Evolutionary conservation across 2,329 filamentous ascomycete genomes (phyloP).

Genomic region (Epichloe scottii): DNA sequence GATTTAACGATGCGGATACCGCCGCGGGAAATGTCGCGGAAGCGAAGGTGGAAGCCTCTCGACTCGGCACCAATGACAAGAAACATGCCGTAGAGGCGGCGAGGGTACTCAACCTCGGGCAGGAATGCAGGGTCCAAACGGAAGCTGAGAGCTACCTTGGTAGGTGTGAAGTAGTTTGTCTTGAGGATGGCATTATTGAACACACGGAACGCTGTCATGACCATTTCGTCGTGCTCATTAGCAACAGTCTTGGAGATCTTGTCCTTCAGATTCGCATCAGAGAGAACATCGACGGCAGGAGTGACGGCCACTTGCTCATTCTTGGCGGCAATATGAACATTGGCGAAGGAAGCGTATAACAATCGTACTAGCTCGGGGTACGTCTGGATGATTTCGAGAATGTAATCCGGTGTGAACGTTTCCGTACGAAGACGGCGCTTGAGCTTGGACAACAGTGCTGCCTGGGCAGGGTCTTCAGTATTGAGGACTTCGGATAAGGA

Average conservation of each 20-base stretch:
- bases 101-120: slow-evolving; percentile 82
- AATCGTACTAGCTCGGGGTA: slow-evolving; percentile 80
- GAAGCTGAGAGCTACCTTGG: slow-evolving; percentile 96
- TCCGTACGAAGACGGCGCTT: slow-evolving; percentile 92
- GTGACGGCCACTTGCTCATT: slow-evolving; percentile 43
- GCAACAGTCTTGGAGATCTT: slow-evolving; percentile 66
- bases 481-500: slow-evolving; percentile 76
- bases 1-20: slow-evolving; percentile 99
- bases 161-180: slow-evolving; percentile 95
- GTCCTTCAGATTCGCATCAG: slow-evolving; percentile 59
- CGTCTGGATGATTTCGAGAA: slow-evolving; percentile 87
- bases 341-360: slow-evolving; percentile 85
- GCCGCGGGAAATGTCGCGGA: slow-evolving; percentile 91
- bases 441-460: slow-evolving; percentile 79
- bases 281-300: slow-evolving; percentile 54
- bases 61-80: slow-evolving; percentile 94
- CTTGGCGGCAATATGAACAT: slow-evolving; percentile 55
- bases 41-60: slow-evolving; percentile 91
- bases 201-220: slow-evolving; percentile 90
- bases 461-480: slow-evolving; percentile 67
- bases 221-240: slow-evolving; percentile 96
- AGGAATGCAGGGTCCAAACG: slow-evolving; percentile 82
- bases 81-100: slow-evolving; percentile 95
- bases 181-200: slow-evolving; percentile 93
- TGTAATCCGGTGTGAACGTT: slow-evolving; percentile 97